Conservation (phyloP, 768 basidiomycete genomes). For the Cubamyces lactineus region DNA sequence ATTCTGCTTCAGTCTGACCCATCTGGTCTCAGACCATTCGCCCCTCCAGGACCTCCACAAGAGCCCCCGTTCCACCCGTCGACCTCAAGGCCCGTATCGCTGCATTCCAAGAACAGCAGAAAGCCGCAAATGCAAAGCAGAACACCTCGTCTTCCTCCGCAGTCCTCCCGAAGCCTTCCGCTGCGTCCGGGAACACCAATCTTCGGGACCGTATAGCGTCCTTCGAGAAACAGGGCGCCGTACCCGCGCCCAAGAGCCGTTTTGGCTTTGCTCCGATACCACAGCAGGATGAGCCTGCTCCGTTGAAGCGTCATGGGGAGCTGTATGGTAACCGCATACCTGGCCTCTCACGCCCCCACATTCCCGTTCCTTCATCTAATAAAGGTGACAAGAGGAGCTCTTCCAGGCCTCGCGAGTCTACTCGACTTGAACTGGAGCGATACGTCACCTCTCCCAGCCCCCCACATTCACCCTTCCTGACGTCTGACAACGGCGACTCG, state of each 20-base stretch:
- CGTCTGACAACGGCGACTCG: conserved; percentile 14
- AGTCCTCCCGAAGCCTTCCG: conserved; percentile 15
- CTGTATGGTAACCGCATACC: conserved; percentile 76
- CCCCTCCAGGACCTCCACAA: conserved; percentile 31
- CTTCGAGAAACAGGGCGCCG: conserved; percentile 78
- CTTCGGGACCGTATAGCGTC: conserved; percentile 75
- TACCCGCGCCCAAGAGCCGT: conserved; percentile 74
- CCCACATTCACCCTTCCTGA: conserved; percentile 21
- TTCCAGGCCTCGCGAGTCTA: conserved; percentile 16
- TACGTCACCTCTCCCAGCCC: conserved; percentile 25
- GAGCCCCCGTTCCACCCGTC: conserved; percentile 34
- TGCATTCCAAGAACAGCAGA: conserved; percentile 67
- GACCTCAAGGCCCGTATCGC: conserved; percentile 86
- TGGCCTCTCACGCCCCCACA: conserved; percentile 33
- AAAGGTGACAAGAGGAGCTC: conserved; percentile 12
- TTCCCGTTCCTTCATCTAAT: conserved; percentile 19
- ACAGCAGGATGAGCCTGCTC: conserved; percentile 48
- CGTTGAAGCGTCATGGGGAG: conserved; percentile 59
- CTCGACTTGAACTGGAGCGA: conserved; percentile 26
- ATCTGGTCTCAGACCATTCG: conserved; percentile 7
- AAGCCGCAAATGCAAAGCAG: conserved; percentile 25
- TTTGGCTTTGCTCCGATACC: conserved; percentile 72
- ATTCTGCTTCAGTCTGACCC: conserved; percentile 7
- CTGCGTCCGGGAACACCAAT: conserved; percentile 13
- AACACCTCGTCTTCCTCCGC: conserved; percentile 28